Percentiles rank a stretch among this genome's conserved stretches.
Evolutionary conservation across 2,329 filamentous ascomycete species (phyloP).

Genomic region (Penicillium aurantiogriseum): DNA sequence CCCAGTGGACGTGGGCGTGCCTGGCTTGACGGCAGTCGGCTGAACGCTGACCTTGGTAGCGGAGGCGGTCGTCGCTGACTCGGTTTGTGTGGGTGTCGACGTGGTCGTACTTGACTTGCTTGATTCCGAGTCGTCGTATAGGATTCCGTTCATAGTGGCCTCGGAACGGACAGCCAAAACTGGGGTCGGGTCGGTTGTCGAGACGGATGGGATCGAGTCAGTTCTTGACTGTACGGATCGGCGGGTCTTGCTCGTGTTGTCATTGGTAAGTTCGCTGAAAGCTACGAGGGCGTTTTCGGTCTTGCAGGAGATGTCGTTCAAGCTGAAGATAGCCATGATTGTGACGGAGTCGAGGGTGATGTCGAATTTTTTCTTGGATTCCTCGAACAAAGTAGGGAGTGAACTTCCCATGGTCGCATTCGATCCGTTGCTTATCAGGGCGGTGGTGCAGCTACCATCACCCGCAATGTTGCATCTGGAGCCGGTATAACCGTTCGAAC

Average conservation of each 20-base stretch:
- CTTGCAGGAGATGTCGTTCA: slow-evolving; percentile 72
- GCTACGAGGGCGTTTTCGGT: slow-evolving; percentile 85
- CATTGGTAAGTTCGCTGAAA: slow-evolving; percentile 60
- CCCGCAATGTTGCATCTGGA: slow-evolving; percentile 53
- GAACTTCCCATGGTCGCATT: slow-evolving; percentile 80
- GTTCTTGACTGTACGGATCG: slow-evolving; percentile 17
- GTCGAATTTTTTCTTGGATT: slow-evolving; percentile 66
- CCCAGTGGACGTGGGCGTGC: neutral
- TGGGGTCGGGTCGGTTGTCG: neutral
- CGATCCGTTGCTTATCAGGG: slow-evolving; percentile 41
- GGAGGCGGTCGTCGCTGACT: slow-evolving; percentile 18
- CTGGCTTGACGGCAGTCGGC: neutral
- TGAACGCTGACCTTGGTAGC: slow-evolving; percentile 1
- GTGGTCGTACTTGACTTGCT: slow-evolving; percentile 27
- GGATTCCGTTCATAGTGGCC: slow-evolving; percentile 39
- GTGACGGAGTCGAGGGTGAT: slow-evolving; percentile 69
- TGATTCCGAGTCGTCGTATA: slow-evolving; percentile 31
- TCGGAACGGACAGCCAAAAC: slow-evolving; percentile 26
- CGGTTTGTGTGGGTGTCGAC: slow-evolving; percentile 16
- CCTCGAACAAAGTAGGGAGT: slow-evolving; percentile 70
- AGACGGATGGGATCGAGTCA: slow-evolving; percentile 6
- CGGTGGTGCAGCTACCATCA: slow-evolving; percentile 57
- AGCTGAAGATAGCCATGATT: slow-evolving; percentile 74
- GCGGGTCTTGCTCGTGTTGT: slow-evolving; percentile 26
- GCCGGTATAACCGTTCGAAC: slow-evolving; percentile 81